A percentile compares a stretch with the other conserved stretches of the same genome.
phyloP scores from a whole-genome alignment of 768 basidiomycete genomes.

The Lyophyllum shimeji region DNA sequence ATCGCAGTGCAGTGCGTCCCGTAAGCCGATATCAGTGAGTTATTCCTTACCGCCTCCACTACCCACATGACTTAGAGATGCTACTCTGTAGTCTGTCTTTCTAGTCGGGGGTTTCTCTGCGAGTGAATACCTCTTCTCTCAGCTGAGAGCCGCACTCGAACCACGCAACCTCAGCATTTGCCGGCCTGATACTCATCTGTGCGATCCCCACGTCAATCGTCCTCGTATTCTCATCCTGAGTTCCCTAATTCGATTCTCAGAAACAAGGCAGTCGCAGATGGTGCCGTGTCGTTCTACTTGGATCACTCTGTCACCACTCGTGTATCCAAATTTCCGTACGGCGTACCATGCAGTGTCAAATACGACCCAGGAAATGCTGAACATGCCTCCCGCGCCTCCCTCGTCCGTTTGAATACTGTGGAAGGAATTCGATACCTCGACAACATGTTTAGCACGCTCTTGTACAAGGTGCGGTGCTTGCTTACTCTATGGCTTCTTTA shows the following conservation, averaged over 20 bases:
- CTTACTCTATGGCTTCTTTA: not conserved
- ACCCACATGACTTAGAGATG: not conserved
- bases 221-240: not conserved
- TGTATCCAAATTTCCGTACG: constrained; percentile 26
- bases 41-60: not conserved
- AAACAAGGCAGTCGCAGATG: constrained; percentile 33
- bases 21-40: constrained; percentile 18
- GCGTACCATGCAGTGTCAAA: constrained; percentile 17
- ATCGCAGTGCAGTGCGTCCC: constrained; percentile 1
- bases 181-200: constrained; percentile 57
- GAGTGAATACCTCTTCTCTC: constrained; percentile 51
- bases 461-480: constrained; percentile 21
- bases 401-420: constrained; percentile 2
- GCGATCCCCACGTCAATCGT: constrained; percentile 15
- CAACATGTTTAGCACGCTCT: constrained; percentile 22
- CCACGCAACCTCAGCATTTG: constrained; percentile 39
- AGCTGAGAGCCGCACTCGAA: constrained; percentile 38
- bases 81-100: constrained; percentile 33
- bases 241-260: constrained; percentile 7
- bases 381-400: constrained; percentile 15
- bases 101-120: constrained; percentile 62
- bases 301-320: constrained; percentile 25
- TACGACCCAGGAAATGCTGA: constrained; percentile 20
- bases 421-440: constrained; percentile 16
- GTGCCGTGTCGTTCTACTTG: constrained; percentile 27